Evolutionary conservation across 208 protist genomes (phyloP), one percentile per base, ranked within the genome.

Genomic region (Trypanosoma lewisi): DNA sequence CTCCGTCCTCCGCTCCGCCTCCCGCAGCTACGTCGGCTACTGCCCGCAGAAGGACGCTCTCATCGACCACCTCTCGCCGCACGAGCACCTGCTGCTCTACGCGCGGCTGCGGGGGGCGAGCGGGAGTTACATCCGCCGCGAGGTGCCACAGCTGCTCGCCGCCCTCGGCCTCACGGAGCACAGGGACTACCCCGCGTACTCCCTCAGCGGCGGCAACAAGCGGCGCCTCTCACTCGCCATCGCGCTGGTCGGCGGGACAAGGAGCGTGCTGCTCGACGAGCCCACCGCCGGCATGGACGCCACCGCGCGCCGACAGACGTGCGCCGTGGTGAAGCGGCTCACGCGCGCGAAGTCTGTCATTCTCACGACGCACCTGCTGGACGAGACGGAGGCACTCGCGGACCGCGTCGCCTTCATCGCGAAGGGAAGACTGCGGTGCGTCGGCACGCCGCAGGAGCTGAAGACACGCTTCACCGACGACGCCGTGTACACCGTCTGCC

Each of bases 11-110:
- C 62, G 58, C 52, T 60, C 57, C 9, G 41, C 63, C 33, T 75
- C 67, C 36, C 84, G 78, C 36, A 62, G 41, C 55, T 80, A 76
- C 48, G 80, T 98, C 19, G 97, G 97, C 59, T 95, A 98, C 59
- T 99, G 97, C 82, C 96, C 96, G 14, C 97, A 99, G 78, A 94
- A 95, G 73, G 91, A 98, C 64, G 78, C 97, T 27, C 69, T 98
- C n/a, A 91, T 93, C 41, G 83, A 90, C 51, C 75, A 96, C 63
- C 70, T 98, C 19, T 98, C 91, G 34, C 67, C 81, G 12, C 44
- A 76, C 2, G 94, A 99, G 72, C 95, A 98, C 75, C 75, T 99
- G 16, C 67, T 66, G 60, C 82, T 98, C 17, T 99, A 92, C 70
- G 87, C 77, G 11, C 58, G 75, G 23, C 62, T 98, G 12, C 82